A percentile compares a stretch with the other conserved stretches of the same genome.
Evolutionary conservation across 2,329 filamentous ascomycete species (phyloP).

Genomic region (Monosporascus ibericus): DNA sequence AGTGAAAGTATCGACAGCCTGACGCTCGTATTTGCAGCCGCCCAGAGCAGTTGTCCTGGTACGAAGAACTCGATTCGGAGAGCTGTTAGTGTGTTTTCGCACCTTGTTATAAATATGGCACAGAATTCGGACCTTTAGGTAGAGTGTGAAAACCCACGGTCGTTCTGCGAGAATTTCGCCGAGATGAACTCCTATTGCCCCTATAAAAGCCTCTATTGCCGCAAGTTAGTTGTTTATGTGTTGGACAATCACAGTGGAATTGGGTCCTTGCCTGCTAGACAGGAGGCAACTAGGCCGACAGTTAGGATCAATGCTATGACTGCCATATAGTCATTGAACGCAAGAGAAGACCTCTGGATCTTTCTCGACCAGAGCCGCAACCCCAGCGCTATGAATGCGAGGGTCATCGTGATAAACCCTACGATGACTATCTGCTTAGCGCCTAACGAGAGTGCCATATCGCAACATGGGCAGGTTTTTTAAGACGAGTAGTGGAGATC

Average conservation of each 20-base stretch:
- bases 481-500: too few species aligned
- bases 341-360: constrained; percentile 1
- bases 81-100: background rate
- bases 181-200: background rate
- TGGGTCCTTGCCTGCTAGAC: too few species aligned
- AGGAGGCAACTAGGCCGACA: background rate
- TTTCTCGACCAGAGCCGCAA: constrained; percentile 9
- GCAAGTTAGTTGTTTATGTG: too few species aligned
- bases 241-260: too few species aligned
- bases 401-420: background rate
- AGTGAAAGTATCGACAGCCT: constrained; percentile 12
- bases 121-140: background rate
- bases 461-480: too few species aligned
- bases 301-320: constrained; percentile 4
- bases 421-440: constrained; percentile 1
- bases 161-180: background rate
- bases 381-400: constrained; percentile 3
- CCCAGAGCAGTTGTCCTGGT: constrained; percentile 5
- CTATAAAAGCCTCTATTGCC: too few species aligned
- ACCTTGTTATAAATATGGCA: background rate
- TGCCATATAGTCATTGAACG: constrained; percentile 11
- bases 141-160: background rate
- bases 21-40: constrained; percentile 8
- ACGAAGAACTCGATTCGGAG: background rate
- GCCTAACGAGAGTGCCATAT: constrained; percentile 2